Evolutionary conservation across 352 stramenopile genomes (phyloP), one percentile per base, ranked within the genome.

Genomic region (Phytophthora syringae): DNA sequence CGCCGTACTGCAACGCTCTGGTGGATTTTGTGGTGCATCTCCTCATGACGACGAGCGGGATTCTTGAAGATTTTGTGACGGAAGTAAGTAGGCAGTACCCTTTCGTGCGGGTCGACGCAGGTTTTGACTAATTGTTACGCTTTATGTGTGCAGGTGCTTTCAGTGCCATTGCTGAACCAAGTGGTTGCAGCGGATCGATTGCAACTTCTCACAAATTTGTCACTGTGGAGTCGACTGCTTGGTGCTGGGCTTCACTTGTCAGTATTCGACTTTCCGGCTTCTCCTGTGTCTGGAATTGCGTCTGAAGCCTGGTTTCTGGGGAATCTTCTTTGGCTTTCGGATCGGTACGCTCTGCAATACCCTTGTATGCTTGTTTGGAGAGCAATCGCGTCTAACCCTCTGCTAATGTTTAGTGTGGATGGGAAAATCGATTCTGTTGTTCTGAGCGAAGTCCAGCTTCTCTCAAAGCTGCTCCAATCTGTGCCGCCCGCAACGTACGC

Each of bases 261-360:
- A 12, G 49, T 69, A 16, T 79, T 79, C 45, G 53, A 69, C 15
- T 73, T 89, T 12, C 79, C 77, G 18, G 5, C 63, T 16, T 80
- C 83, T 11, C 70, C 82, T 16, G 59, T 82, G 0, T 40, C 54
- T 32, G 83, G 79, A 2, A 88, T 92, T 28, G 45, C 77, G 1
- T 84, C 76, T 9, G 53, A 79, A 36, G 82, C 77, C 13, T 92
- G 82, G 77, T 74, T 92, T 34, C 64, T 92, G 7, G 83, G 79
- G 7, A 92, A 92, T 39, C 42, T 86, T 0, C 61, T 92, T 34
- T 88, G 70, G 75, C 52, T 92, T n/a, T 80, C 76, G 3, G 63
- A 81, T 25, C 66, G 68, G 65, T 80, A 59, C 56, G 52, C 11
- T 45, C 30, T 2, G 21, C 15, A 28, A 22, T 11, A 15, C 37